These are phyloP conservation scores for Tylopilus sp. DNA, from an alignment of 768 basidiomycete genomes.

Conservation along the genomic window DNA sequence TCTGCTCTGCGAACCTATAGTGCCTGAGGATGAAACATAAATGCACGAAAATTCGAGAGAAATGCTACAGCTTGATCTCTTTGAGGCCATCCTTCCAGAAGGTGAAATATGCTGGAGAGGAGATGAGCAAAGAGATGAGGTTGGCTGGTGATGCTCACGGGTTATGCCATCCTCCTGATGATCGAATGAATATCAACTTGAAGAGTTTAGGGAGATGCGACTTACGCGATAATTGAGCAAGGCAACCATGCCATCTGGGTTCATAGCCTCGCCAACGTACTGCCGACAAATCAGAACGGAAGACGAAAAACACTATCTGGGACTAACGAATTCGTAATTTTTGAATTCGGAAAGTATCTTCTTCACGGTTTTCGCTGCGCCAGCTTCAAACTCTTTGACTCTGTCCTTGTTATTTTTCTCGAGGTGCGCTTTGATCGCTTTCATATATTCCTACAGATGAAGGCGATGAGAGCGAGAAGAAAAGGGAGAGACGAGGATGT, in stretches of 20 bases:
- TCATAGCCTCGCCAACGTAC: constrained; percentile 74
- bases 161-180: constrained; percentile 73
- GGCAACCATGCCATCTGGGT: constrained; percentile 90
- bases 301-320: neutral
- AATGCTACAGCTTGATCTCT: constrained; percentile 60
- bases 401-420: constrained; percentile 49
- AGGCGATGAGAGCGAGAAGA: neutral
- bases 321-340: constrained; percentile 86
- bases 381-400: constrained; percentile 78
- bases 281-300: constrained; percentile 24
- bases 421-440: constrained; percentile 73
- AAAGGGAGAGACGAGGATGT: neutral
- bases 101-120: constrained; percentile 71
- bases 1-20: constrained; percentile 10
- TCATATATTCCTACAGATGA: constrained; percentile 80
- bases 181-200: constrained; percentile 8
- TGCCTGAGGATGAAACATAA: neutral
- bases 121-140: constrained; percentile 2
- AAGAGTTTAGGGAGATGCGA: neutral
- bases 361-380: constrained; percentile 74
- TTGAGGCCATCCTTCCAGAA: constrained; percentile 97
- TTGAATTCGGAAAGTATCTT: constrained; percentile 89
- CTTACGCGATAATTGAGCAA: constrained; percentile 90
- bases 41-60: neutral
- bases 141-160: constrained; percentile 47